These are phyloP conservation scores for Neophaeococcomyces aloes DNA, from an alignment of 2,329 filamentous ascomycete species.

Conservation along the genomic window DNA sequence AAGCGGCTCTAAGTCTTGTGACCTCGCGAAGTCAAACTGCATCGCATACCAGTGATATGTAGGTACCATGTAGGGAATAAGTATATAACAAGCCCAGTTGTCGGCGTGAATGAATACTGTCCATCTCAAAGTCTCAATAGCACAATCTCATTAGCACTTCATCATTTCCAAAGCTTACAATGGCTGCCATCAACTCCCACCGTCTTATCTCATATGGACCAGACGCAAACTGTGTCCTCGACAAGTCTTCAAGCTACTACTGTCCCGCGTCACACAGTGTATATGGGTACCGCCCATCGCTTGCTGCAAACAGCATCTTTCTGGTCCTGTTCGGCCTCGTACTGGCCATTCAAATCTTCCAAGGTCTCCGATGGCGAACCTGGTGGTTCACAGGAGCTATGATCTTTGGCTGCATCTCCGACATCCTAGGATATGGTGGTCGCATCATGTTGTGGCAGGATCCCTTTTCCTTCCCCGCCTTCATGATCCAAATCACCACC, in stretches of 20 bases:
- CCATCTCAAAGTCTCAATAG: no score
- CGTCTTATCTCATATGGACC: slow-evolving; percentile 26
- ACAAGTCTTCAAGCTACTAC: no score
- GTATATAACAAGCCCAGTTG: no score
- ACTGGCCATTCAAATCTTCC: slow-evolving; percentile 26
- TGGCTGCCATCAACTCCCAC: no score
- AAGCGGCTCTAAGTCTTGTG: no score
- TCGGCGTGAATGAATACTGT: no score
- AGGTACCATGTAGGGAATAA: no score
- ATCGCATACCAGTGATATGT: no score
- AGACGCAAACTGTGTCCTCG: slow-evolving; percentile 40
- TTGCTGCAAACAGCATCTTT: slow-evolving; percentile 33
- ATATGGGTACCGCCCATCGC: slow-evolving; percentile 33
- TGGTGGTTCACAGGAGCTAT: slow-evolving; percentile 38
- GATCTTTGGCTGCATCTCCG: slow-evolving; percentile 47
- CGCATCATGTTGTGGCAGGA: slow-evolving; percentile 47
- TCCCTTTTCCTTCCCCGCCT: slow-evolving; percentile 48
- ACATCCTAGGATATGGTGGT: slow-evolving; percentile 52
- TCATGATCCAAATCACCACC: slow-evolving; percentile 54
- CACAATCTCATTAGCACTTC: no score
- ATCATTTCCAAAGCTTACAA: no score
- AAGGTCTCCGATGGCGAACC: slow-evolving; percentile 29
- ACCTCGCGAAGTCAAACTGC: no score
- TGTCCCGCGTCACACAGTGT: slow-evolving; percentile 30
- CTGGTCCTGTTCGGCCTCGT: slow-evolving; percentile 33